Evolutionary conservation across 106 monocot genomes (phyloP), one percentile per base, ranked within the genome.

Genomic region (Dendrobium officinale): DNA sequence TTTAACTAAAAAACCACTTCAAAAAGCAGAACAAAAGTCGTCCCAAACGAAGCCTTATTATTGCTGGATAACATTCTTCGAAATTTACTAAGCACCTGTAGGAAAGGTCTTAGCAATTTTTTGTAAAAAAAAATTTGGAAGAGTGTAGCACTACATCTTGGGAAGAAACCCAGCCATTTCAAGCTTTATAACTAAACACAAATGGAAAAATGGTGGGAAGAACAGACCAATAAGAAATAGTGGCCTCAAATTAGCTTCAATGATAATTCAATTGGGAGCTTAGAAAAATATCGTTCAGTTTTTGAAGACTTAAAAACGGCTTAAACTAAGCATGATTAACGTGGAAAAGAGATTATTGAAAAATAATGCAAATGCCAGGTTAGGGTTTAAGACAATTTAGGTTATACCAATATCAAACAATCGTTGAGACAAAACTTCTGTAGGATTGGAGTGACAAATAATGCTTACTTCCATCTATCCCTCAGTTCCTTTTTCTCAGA

Each of bases 401-500:
- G 2, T 61, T 61, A 22, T 33, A 17, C 11, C 70, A 37, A 15
- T 33, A 66, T 66, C 26, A 37, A 15, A 70, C 24, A 70, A 70
- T 24, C 10, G 51, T 66, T 66, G 70, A 33, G 64, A 79, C 42
- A 79, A 79, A 79, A 67, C 51, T 22, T 45, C 24, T n/a, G 5
- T 2, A 20, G 55, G 45, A 61, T 43, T 19, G 74, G 44, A 43
- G 24, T 6, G 48, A 55, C 7, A 19, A 70, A 40, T 37, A 43
- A 76, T 49, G 48, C 45, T 51, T 83, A 99, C 88, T 87, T 95
- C 98, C 98, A 99, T 77, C 88, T 99, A 73, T 99, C 95, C 44
- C 74, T 88, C 77, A 99, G 80, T 61, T 99, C 98, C 77, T 95
- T 94, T 78, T 88, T 93, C 88, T 95, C 89, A 22, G 95, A 93